Evolutionary conservation across 2,329 filamentous ascomycete genomes (phyloP).

Genomic region (Pseudogymnoascus sp.): DNA sequence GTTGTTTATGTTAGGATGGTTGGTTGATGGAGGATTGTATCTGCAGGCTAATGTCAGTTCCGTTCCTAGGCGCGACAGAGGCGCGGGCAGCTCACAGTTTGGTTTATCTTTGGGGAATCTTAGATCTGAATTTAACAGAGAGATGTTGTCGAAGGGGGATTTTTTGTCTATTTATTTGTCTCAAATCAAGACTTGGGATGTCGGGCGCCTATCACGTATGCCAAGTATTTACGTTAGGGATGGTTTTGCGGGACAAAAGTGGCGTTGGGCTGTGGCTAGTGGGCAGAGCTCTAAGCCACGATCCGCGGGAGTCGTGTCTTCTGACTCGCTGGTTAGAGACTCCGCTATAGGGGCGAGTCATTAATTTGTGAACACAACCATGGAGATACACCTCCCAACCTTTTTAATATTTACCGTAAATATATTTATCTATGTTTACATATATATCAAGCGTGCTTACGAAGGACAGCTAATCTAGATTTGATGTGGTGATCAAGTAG

Average conservation of each 20-base stretch:
- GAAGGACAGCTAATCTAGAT: neutral
- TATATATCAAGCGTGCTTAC: neutral
- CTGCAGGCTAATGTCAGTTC: neutral
- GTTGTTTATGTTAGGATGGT: neutral
- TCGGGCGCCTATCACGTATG: neutral
- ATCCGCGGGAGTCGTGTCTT: neutral
- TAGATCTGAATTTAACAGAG: neutral
- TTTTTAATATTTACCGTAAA: neutral
- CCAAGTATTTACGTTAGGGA: neutral
- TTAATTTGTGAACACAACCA: neutral
- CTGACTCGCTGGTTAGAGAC: neutral
- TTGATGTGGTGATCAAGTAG: neutral
- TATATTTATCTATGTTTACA: neutral
- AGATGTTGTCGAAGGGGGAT: neutral
- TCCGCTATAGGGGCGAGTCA: neutral
- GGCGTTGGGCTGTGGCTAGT: neutral
- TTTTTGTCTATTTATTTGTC: neutral
- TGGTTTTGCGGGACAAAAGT: neutral
- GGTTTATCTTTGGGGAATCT: neutral
- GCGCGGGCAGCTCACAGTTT: neutral
- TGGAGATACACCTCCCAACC: neutral
- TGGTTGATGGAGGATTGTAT: neutral
- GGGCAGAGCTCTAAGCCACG: neutral
- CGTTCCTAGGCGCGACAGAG: neutral
- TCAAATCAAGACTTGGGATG: neutral